phyloP scores from a whole-genome alignment of 768 basidiomycete species.

The Lyophyllum semitale region DNA sequence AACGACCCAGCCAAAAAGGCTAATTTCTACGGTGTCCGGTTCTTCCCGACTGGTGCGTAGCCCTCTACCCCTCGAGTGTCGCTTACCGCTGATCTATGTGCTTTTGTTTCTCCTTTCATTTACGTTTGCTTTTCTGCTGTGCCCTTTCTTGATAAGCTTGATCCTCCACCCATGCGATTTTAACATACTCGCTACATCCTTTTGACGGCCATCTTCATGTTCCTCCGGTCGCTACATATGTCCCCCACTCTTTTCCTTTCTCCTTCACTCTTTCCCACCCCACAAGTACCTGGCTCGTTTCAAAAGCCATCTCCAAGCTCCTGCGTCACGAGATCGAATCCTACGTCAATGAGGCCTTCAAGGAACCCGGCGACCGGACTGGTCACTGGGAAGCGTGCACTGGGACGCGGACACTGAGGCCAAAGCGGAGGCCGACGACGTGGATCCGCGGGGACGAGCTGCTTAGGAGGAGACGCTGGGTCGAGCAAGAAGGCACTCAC shows the following conservation, averaged over 20 bases:
- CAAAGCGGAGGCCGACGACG: conserved; percentile 59
- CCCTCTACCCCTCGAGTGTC: conserved; percentile 39
- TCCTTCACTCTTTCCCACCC: conserved; percentile 2
- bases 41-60: conserved; percentile 96
- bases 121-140: neutral
- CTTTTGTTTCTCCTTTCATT: neutral
- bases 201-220: neutral
- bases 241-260: conserved; percentile 2
- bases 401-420: conserved; percentile 41
- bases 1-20: conserved; percentile 81
- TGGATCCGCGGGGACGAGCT: no score
- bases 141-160: neutral
- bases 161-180: neutral
- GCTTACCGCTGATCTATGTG: no score
- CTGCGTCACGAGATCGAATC: conserved; percentile 80
- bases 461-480: no score
- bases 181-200: no score
- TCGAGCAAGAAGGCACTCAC: no score
- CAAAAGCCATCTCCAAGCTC: conserved; percentile 82
- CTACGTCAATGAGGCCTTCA: conserved; percentile 76
- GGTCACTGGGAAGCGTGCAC: conserved; percentile 49
- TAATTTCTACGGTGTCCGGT: conserved; percentile 68
- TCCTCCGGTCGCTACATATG: no score
- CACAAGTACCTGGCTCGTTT: conserved; percentile 77
- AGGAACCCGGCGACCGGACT: conserved; percentile 77